Conservation (phyloP, 768 basidiomycete species). For the Royoungia palumana region DNA sequence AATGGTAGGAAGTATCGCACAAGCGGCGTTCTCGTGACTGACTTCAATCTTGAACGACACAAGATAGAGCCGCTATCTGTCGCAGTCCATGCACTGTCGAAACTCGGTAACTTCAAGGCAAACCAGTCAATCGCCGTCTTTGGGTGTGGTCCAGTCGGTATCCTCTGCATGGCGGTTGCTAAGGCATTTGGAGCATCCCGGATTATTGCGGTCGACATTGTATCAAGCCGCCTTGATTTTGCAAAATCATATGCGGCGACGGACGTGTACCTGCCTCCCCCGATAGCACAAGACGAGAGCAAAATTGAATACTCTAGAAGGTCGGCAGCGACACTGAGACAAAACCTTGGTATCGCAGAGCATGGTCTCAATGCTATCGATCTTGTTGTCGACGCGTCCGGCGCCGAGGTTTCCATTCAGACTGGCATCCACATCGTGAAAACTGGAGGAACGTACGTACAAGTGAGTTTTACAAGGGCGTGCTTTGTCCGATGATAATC, state of each 20-base stretch:
- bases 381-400: slow-evolving; percentile 87
- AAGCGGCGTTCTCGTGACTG: neutral
- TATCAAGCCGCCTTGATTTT: slow-evolving; percentile 74
- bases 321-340: slow-evolving; percentile 64
- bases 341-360: slow-evolving; percentile 63
- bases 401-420: slow-evolving; percentile 90
- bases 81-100: slow-evolving; percentile 83
- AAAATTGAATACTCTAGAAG: slow-evolving; percentile 69
- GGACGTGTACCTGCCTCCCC: slow-evolving; percentile 63
- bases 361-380: slow-evolving; percentile 73
- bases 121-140: slow-evolving; percentile 80
- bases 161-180: slow-evolving; percentile 94
- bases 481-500: neutral
- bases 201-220: slow-evolving; percentile 82
- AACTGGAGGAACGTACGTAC: slow-evolving; percentile 71
- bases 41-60: neutral
- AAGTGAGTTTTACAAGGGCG: slow-evolving; percentile 39
- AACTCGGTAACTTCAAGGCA: slow-evolving; percentile 66
- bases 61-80: slow-evolving; percentile 96
- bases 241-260: slow-evolving; percentile 84
- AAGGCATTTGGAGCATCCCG: slow-evolving; percentile 86
- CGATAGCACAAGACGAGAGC: slow-evolving; percentile 59
- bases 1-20: slow-evolving; percentile 54
- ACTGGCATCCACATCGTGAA: slow-evolving; percentile 76
- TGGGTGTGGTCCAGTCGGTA: slow-evolving; percentile 86